These are phyloP conservation scores for Golubevia sp. DNA, from an alignment of 1,284 basidiomycete genomes.

Conservation along the genomic window DNA sequence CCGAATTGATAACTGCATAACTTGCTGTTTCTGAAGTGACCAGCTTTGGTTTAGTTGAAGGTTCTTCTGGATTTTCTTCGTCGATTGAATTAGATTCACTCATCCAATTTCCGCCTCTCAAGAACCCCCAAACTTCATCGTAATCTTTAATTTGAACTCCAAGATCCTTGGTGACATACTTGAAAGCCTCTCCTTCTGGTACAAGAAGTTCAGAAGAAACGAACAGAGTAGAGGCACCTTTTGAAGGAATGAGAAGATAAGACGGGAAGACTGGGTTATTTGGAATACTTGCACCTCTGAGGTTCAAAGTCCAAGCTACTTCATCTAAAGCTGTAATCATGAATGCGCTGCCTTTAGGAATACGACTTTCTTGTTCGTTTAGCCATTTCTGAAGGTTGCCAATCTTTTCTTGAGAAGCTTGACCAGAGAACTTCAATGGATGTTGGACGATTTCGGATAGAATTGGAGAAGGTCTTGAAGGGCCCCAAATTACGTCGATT, in stretches of 20 bases:
- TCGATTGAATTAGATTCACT: conserved; percentile 13
- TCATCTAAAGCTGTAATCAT: conserved; percentile 47
- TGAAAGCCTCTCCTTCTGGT: conserved; percentile 7
- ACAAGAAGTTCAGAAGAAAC: conserved; percentile 27
- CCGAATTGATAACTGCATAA: conserved; percentile 38
- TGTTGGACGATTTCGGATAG: conserved; percentile 36
- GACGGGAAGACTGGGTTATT: conserved; percentile 50
- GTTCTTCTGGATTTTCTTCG: conserved; percentile 6
- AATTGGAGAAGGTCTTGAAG: conserved; percentile 26
- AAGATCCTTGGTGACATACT: conserved; percentile 24
- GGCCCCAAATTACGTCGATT: conserved; percentile 44
- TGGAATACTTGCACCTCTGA: conserved; percentile 48
- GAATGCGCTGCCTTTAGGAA: conserved; percentile 23
- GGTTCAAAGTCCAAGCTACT: conserved; percentile 53
- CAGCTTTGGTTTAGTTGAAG: conserved; percentile 12
- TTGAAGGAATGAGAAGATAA: conserved; percentile 28
- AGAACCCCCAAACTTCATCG: conserved; percentile 26
- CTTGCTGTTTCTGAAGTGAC: conserved; percentile 37
- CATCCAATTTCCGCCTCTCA: conserved; percentile 4
- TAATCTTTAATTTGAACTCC: conserved; percentile 23
- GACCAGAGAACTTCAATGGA: conserved; percentile 42
- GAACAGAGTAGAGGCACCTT: conserved; percentile 24
- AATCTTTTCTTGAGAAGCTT: conserved; percentile 36
- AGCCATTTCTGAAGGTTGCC: conserved; percentile 17
- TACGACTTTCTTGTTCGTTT: conserved; percentile 18